phyloP scores from a whole-genome alignment of 768 basidiomycete species.

The Amylocystis lapponica region DNA sequence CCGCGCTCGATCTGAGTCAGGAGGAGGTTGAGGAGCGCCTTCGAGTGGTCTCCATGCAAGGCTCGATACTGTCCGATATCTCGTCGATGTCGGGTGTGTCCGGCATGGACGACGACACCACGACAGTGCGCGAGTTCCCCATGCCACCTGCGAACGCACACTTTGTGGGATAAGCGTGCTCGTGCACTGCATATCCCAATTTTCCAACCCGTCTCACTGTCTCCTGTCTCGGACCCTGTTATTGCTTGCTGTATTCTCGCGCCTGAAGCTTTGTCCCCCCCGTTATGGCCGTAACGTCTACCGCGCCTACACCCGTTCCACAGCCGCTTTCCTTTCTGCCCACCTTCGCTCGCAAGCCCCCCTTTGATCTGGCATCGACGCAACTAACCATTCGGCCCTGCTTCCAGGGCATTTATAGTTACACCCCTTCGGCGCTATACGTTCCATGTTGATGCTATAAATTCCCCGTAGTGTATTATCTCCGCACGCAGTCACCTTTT shows the following conservation, averaged over 20 bases:
- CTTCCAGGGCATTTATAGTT: not conserved
- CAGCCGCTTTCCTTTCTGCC: not conserved
- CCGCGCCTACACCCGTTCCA: no score
- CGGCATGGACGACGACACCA: slow-evolving; percentile 8
- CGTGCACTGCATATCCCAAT: no score
- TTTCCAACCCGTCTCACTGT: no score
- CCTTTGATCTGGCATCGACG: slow-evolving; percentile 4
- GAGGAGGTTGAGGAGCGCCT: slow-evolving; percentile 44
- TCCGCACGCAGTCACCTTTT: no score
- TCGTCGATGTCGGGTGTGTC: slow-evolving; percentile 24
- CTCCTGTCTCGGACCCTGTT: no score
- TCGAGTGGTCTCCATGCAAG: slow-evolving; percentile 53
- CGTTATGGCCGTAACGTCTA: no score
- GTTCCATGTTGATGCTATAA: not conserved
- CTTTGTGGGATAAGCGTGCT: no score
- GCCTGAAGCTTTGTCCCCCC: no score
- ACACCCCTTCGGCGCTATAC: no score
- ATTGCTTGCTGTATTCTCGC: no score
- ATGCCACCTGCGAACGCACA: slow-evolving; percentile 10
- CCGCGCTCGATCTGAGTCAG: slow-evolving; percentile 50
- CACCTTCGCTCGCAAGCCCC: not conserved
- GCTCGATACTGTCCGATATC: slow-evolving; percentile 38
- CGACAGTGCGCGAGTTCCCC: slow-evolving; percentile 16
- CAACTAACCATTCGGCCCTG: not conserved
- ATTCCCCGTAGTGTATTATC: not conserved